A percentile compares a stretch with the other conserved stretches of the same genome.
These are phyloP conservation scores for Vanilla planifolia DNA, from an alignment of 106 monocot genomes.

Conservation along the genomic window DNA sequence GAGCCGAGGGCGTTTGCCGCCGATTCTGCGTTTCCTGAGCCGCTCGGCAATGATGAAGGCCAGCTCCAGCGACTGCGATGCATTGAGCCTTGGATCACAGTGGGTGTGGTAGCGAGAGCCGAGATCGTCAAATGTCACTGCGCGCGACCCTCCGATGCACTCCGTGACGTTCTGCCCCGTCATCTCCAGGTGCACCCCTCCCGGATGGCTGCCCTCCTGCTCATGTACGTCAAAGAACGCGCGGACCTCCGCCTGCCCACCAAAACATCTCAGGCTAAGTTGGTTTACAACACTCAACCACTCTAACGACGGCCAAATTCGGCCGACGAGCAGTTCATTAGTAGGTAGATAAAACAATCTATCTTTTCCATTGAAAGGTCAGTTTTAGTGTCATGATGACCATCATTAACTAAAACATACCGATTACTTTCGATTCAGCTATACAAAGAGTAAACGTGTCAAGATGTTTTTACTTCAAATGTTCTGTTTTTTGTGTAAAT, in stretches of 20 bases:
- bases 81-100: constrained; percentile 63
- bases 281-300: too few relatives aligned
- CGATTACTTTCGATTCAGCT: too few relatives aligned
- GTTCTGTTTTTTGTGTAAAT: too few relatives aligned
- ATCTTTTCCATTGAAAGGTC: too few relatives aligned
- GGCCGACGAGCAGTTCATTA: too few relatives aligned
- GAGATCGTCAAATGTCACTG: constrained; percentile 19
- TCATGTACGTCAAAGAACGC: constrained; percentile 17
- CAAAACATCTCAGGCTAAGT: too few relatives aligned
- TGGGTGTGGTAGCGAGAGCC: constrained; percentile 37
- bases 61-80: constrained; percentile 63
- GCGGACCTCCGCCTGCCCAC: constrained; percentile 12
- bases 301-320: too few relatives aligned
- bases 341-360: too few relatives aligned
- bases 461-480: too few relatives aligned
- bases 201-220: constrained; percentile 21
- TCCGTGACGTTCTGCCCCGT: constrained; percentile 24
- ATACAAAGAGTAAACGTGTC: too few relatives aligned
- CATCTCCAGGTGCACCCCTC: constrained; percentile 25
- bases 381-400: too few relatives aligned
- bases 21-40: constrained; percentile 48
- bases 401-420: too few relatives aligned
- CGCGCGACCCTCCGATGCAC: constrained; percentile 18
- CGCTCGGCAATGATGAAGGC: constrained; percentile 68
- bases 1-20: background rate